A percentile compares a stretch with the other conserved stretches of the same genome.
Evolutionary conservation across 805 yeast genomes (phyloP).

Genomic region (Saccharomycopsis oosterbeekiorum): DNA sequence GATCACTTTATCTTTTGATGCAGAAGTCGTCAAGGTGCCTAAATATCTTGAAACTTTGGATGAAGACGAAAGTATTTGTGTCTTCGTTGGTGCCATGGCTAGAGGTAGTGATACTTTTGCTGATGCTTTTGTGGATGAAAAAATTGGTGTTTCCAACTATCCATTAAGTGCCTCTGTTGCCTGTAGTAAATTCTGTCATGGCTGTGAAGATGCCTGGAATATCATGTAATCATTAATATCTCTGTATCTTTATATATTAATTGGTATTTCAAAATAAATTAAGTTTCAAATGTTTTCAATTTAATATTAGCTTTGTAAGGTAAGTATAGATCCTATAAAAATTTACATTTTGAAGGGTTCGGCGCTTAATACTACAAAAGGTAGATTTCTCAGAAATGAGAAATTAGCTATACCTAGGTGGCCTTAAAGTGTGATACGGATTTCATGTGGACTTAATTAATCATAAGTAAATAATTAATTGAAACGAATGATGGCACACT

Average conservation of each 20-base stretch:
- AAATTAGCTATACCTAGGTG: no score
- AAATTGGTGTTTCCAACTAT: constrained; percentile 89
- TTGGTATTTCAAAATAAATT: neutral
- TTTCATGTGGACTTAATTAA: no score
- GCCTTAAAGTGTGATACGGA: no score
- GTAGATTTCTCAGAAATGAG: no score
- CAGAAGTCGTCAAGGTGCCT: constrained; percentile 78
- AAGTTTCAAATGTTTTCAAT: neutral
- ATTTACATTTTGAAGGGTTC: neutral
- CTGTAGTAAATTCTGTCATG: constrained; percentile 96
- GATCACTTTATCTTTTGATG: constrained; percentile 85
- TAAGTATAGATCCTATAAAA: no score
- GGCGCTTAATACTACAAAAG: neutral
- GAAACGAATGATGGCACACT: no score
- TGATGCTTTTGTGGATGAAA: constrained; percentile 93
- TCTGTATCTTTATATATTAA: neutral
- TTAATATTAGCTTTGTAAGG: no score
- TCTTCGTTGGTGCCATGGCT: constrained; percentile 99
- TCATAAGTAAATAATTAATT: no score
- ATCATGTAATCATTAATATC: constrained; percentile 30
- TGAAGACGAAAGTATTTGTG: constrained; percentile 90
- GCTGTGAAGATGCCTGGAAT: constrained; percentile 97
- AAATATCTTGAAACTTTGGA: constrained; percentile 75
- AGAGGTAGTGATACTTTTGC: constrained; percentile 97
- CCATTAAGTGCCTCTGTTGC: constrained; percentile 97